Evolutionary conservation across 2,329 filamentous ascomycete species (phyloP), one percentile per base, ranked within the genome.

Genomic region (Fusarium sp.): DNA sequence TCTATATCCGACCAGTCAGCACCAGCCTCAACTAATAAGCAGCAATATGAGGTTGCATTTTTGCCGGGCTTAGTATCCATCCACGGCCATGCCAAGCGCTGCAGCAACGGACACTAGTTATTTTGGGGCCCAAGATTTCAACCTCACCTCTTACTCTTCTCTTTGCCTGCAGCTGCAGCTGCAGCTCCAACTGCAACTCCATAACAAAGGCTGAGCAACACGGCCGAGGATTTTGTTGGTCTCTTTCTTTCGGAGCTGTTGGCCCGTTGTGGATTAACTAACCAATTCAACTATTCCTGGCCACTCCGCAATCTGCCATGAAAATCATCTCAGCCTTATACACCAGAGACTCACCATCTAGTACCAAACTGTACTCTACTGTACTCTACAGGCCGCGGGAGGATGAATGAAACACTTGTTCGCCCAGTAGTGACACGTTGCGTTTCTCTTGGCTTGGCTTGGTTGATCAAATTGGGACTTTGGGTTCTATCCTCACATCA

Each of bases 11-110:
- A 44, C 67, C 45, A 64, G 71, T 73, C 57, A 73, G 71, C 71
- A 71, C 67, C 71, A 73, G 71, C 67, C 71, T 47, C 63, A 63
- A 45, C 47, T 63, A 72, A 60, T 64, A 73, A 74, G 62, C 57
- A 56, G 54, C 61, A 73, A 68, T 63, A 47, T 68, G 35, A 63
- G 49, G 71, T 58, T 60, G 48, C 71, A 74, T 45, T 45, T 48
- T 48, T 35, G 48, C 63, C 22, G 28, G 38, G 39, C 20, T 35
- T 24, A 42, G 11, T n/a, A 41, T 55, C 35, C 24, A 51, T 58
- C 35, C 24, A 51, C 54, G 67, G 45, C 51, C n/a, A 55, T 59
- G 68, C 63, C 63, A 72, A 65, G 64, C 51, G 36, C 49, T 68
- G 61, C 58, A 60, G 22, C 42, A 57, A 41, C 66, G 66, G 71